phyloP scores from a whole-genome alignment of 2,329 filamentous ascomycete genomes.

The Drechslerella stenobrocha region DNA sequence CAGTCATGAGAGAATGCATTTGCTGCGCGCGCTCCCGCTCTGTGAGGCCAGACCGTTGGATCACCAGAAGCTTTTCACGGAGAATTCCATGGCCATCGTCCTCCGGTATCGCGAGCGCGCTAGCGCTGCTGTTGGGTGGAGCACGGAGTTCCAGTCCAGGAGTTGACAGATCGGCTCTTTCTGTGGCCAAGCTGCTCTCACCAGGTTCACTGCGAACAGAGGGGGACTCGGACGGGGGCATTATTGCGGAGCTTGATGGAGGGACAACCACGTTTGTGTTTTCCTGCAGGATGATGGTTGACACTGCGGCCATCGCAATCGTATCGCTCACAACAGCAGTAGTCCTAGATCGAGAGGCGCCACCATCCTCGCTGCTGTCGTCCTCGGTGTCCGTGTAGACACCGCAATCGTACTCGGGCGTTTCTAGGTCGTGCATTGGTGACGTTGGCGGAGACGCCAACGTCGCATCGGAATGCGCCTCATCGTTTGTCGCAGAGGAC shows the following conservation, averaged over 20 bases:
- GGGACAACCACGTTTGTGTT: constrained; percentile 3
- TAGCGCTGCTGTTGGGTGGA: constrained; percentile 4
- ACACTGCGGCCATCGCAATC: constrained; percentile 10
- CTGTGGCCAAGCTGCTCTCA: constrained; percentile 2
- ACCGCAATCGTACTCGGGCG: constrained; percentile 43
- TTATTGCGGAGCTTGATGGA: constrained; percentile 14
- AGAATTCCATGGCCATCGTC: constrained; percentile 76
- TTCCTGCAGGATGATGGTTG: constrained; percentile 5
- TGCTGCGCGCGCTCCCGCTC: constrained; percentile 69
- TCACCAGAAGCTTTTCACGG: constrained; percentile 68
- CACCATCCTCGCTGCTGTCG: constrained; percentile 25
- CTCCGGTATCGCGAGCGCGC: constrained; percentile 62
- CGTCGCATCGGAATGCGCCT: constrained; percentile 27
- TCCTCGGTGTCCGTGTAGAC: constrained; percentile 45
- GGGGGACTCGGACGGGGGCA: constrained; percentile 36
- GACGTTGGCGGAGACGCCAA: constrained; percentile 34
- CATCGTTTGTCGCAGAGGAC: constrained; percentile 21
- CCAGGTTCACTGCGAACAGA: constrained; percentile 17
- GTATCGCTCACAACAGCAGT: constrained; percentile 14
- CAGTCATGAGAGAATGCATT: constrained; percentile 72
- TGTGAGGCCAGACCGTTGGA: constrained; percentile 66
- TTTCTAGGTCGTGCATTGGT: constrained; percentile 23
- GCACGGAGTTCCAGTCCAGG: constrained; percentile 3
- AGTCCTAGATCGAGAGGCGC: constrained; percentile 4
- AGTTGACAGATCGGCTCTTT: not conserved